A percentile compares a stretch with the other conserved stretches of the same genome.
phyloP scores from a whole-genome alignment of 2,329 filamentous ascomycete species.

The Curvularia sp. region DNA sequence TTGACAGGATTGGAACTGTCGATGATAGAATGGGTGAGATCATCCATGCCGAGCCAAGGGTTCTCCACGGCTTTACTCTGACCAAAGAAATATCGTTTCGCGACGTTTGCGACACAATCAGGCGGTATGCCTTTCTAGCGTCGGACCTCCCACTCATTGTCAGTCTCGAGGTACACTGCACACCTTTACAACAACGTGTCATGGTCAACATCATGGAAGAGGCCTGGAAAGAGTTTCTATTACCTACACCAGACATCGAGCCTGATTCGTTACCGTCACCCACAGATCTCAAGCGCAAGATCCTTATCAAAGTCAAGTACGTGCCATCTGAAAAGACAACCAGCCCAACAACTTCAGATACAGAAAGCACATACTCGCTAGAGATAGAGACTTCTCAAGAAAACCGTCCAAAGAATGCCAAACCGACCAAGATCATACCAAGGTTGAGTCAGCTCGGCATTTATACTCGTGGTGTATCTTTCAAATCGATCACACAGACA shows the following conservation, averaged over 20 bases:
- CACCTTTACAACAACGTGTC: neutral
- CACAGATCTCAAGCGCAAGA: neutral
- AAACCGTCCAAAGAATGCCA: neutral
- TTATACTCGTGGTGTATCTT: neutral
- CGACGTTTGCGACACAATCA: neutral
- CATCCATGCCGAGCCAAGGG: neutral
- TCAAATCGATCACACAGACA: neutral
- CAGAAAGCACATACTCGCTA: neutral
- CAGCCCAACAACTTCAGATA: neutral
- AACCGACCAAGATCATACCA: neutral
- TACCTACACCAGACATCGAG: neutral
- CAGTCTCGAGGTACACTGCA: neutral
- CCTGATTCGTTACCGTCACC: neutral
- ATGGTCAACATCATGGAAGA: neutral
- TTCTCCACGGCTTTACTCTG: neutral
- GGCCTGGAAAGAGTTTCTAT: neutral
- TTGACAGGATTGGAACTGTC: neutral
- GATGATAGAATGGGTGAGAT: neutral
- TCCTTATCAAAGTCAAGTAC: neutral
- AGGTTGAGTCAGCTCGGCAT: neutral
- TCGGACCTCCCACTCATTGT: neutral
- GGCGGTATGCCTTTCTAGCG: neutral
- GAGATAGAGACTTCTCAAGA: neutral
- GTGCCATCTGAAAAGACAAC: neutral
- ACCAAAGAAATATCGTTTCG: neutral